These are phyloP conservation scores for Dichotomopilus funicola DNA, from an alignment of 2,329 filamentous ascomycete genomes.

Conservation along the genomic window DNA sequence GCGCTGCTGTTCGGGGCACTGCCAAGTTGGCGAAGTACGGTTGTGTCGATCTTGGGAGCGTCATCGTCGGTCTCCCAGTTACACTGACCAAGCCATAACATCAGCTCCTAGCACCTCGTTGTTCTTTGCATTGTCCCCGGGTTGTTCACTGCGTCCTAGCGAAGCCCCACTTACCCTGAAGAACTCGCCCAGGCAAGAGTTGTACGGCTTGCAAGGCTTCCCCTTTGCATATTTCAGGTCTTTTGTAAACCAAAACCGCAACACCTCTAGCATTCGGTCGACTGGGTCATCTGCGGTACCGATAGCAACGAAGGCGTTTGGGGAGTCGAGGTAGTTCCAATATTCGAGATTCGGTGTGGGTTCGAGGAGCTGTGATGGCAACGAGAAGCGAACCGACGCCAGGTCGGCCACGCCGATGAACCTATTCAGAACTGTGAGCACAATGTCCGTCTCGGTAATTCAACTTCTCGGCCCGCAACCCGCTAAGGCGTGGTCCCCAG, in stretches of 20 bases:
- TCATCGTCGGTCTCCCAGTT: slow-evolving; percentile 90
- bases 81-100: slow-evolving; percentile 49
- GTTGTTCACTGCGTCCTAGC: not conserved
- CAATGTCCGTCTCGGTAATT: too few species aligned
- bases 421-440: slow-evolving; percentile 41
- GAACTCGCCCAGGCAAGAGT: slow-evolving; percentile 93
- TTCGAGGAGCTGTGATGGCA: slow-evolving; percentile 91
- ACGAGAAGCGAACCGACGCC: slow-evolving; percentile 88
- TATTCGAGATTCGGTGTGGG: slow-evolving; percentile 97
- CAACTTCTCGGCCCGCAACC: not conserved
- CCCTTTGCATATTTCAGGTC: slow-evolving; percentile 98
- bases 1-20: slow-evolving; percentile 35
- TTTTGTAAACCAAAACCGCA: slow-evolving; percentile 98
- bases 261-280: slow-evolving; percentile 88
- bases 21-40: slow-evolving; percentile 33
- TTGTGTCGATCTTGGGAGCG: slow-evolving; percentile 57
- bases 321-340: slow-evolving; percentile 96
- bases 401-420: slow-evolving; percentile 97
- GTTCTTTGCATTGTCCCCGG: not conserved
- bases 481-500: not conserved
- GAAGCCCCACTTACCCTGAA: slow-evolving; percentile 62
- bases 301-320: slow-evolving; percentile 76
- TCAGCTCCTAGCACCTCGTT: slow-evolving; percentile 15
- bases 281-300: slow-evolving; percentile 87
- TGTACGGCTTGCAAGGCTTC: slow-evolving; percentile 98